A percentile compares a stretch with the other conserved stretches of the same genome.
Conservation (phyloP, 2,329 filamentous ascomycete species). For the Xylaria hypoxylon region DNA sequence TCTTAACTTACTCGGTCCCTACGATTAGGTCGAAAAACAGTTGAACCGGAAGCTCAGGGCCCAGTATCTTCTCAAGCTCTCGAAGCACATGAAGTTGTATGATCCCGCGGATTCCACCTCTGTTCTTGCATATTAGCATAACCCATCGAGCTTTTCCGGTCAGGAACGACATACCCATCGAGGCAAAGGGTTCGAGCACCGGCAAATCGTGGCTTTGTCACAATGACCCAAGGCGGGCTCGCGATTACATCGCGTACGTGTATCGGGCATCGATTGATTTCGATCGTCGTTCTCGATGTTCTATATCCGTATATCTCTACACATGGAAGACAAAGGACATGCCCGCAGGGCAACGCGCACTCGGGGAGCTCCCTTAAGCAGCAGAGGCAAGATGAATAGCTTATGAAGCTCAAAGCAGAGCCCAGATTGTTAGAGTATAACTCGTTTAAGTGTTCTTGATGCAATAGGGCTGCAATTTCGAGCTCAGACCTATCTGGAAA, state of each 20-base stretch:
- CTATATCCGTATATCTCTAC: constrained; percentile 48
- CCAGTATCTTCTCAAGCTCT: constrained; percentile 49
- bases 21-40: constrained; percentile 52
- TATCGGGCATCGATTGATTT: constrained; percentile 49
- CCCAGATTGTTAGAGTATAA: constrained; percentile 49
- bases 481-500: constrained; percentile 48
- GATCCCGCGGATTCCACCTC: constrained; percentile 49
- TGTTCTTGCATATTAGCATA: constrained; percentile 30
- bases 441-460: constrained; percentile 50
- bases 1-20: constrained; percentile 47
- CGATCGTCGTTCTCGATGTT: constrained; percentile 51
- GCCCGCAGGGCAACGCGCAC: constrained; percentile 50
- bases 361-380: constrained; percentile 51
- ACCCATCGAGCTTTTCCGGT: neutral
- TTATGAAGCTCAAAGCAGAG: constrained; percentile 46
- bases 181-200: constrained; percentile 48
- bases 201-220: constrained; percentile 48
- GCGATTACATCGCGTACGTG: constrained; percentile 49
- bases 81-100: constrained; percentile 48
- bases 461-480: constrained; percentile 47
- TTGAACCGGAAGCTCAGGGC: constrained; percentile 49
- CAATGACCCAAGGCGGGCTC: constrained; percentile 48
- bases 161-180: constrained; percentile 45
- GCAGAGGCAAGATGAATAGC: constrained; percentile 51
- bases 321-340: constrained; percentile 50